Evolutionary conservation across 2,329 filamentous ascomycete species (phyloP), one percentile per base, ranked within the genome.

Genomic region (Blastomyces percursus): DNA sequence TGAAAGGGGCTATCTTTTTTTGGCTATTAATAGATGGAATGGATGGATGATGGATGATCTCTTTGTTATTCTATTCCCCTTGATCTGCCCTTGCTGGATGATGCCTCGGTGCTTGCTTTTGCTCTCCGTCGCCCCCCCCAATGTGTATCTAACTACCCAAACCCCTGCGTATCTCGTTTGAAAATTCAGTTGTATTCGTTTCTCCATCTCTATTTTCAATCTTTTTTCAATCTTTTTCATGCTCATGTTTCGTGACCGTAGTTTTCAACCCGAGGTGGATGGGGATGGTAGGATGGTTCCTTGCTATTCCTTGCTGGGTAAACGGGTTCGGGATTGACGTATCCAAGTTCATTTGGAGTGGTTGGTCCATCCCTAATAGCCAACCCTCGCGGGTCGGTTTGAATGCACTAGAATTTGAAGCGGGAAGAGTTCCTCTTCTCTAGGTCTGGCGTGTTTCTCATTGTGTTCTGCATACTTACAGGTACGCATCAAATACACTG

Each of bases 1-100:
- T 48, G 42, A 59, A 48, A 27, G 30, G 59, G 16, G 46, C 19
- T 16, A 50, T 52, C 21, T 40, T 30, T 50, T 38, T 52, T 50
- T 64, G 52, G 60, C 60, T 63, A 48, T 48, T 59, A 44, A 61
- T 56, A 52, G 59, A 58, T 57, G 54, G 54, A 42, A 57, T 42
- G 54, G 35, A 58, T 58, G 35, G 44, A 50, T 58, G 58, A 61
- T 55, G 58, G 58, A 61, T 55, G 58, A 61, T 55, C 51, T 57
- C 42, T 42, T 63, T 44, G 48, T 55, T 59, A 42, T 24, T 35
- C 52, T n/a, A n/a, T n/a, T n/a, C 42, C 55, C 42, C 51, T 59
- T 52, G 58, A 7, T 19, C 40, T 55, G 32, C 27, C 24, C 35
- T 38, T 6, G 21, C 38, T 35, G 35, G 35, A 40, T 7, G 42